Conservation (phyloP, 2,329 filamentous ascomycete genomes). For the Penicillium sp. region DNA sequence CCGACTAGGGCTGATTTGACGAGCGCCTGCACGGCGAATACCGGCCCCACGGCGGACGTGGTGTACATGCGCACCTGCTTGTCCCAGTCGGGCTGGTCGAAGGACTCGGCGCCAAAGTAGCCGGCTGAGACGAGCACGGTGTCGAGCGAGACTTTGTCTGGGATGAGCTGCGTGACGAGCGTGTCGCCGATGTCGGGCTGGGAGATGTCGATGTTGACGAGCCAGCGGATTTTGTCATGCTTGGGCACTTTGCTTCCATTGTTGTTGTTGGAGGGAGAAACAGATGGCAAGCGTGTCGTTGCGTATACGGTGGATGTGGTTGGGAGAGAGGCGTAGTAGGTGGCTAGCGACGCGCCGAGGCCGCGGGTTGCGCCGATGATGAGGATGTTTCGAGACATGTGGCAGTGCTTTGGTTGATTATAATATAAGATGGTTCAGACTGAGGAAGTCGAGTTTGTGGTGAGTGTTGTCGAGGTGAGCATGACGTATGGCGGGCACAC, state of each 20-base stretch:
- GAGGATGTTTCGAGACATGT: conserved; percentile 45
- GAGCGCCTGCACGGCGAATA: conserved; percentile 63
- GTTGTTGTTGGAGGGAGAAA: conserved; percentile 27
- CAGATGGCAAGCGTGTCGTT: conserved; percentile 53
- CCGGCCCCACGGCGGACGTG: conserved; percentile 60
- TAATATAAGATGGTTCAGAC: background rate
- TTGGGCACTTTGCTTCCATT: conserved; percentile 30
- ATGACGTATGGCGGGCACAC: conserved; percentile 4
- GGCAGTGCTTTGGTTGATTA: conserved; percentile 18
- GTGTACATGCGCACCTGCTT: conserved; percentile 69
- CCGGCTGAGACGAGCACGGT: conserved; percentile 64
- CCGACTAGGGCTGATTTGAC: conserved; percentile 48
- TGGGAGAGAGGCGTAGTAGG: conserved; percentile 51
- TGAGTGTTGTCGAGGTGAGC: too few relatives aligned
- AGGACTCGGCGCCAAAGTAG: conserved; percentile 64
- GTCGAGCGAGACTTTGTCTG: conserved; percentile 41
- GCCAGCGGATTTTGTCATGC: conserved; percentile 39
- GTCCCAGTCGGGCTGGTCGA: conserved; percentile 61
- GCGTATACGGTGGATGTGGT: conserved; percentile 52
- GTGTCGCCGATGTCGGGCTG: conserved; percentile 46
- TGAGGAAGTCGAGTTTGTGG: too few relatives aligned
- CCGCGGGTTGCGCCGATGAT: conserved; percentile 67
- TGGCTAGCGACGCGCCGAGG: conserved; percentile 59
- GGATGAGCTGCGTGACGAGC: conserved; percentile 47
- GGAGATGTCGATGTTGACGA: conserved; percentile 56